A percentile compares a stretch with the other conserved stretches of the same genome.
phyloP scores from a whole-genome alignment of 768 basidiomycete species.

The Trametes maxima region DNA sequence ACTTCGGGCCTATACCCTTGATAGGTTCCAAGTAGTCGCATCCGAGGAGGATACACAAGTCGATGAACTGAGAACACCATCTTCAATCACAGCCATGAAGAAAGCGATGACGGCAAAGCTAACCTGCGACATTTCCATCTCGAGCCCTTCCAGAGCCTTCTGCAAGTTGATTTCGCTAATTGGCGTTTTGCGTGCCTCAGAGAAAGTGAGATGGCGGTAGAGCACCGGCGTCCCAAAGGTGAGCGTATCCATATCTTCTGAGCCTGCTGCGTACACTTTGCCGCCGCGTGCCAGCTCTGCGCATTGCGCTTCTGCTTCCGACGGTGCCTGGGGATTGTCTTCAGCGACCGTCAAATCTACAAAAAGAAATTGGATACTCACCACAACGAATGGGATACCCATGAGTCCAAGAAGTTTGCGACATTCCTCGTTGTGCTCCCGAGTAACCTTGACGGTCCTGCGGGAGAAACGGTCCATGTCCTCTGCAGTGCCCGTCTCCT shows the following conservation, averaged over 20 bases:
- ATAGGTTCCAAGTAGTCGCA: constrained; percentile 99
- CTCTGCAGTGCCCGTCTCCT: constrained; percentile 91
- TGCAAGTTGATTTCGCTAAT: constrained; percentile 90
- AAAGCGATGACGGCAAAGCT: not conserved
- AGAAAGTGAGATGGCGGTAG: constrained; percentile 95
- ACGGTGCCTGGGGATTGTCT: constrained; percentile 73
- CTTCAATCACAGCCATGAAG: not conserved
- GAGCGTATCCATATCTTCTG: constrained; percentile 99
- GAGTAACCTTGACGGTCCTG: constrained; percentile 92
- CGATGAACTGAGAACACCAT: constrained; percentile 70
- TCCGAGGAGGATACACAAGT: constrained; percentile 93
- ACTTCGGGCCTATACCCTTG: constrained; percentile 94
- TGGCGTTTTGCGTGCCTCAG: constrained; percentile 95
- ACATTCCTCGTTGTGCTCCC: constrained; percentile 96
- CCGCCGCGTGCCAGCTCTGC: constrained; percentile 97
- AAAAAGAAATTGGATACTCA: constrained; percentile 40
- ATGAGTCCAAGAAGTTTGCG: constrained; percentile 83
- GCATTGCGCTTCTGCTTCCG: constrained; percentile 98
- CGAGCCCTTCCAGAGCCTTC: constrained; percentile 82
- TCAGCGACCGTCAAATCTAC: not conserved
- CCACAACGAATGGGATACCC: constrained; percentile 96
- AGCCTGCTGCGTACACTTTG: constrained; percentile 96
- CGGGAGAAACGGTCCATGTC: constrained; percentile 90
- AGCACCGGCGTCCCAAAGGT: constrained; percentile 93
- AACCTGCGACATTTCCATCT: constrained; percentile 92